These are phyloP conservation scores for Alternaria metachromatica DNA, from an alignment of 2,329 filamentous ascomycete species.

Conservation along the genomic window DNA sequence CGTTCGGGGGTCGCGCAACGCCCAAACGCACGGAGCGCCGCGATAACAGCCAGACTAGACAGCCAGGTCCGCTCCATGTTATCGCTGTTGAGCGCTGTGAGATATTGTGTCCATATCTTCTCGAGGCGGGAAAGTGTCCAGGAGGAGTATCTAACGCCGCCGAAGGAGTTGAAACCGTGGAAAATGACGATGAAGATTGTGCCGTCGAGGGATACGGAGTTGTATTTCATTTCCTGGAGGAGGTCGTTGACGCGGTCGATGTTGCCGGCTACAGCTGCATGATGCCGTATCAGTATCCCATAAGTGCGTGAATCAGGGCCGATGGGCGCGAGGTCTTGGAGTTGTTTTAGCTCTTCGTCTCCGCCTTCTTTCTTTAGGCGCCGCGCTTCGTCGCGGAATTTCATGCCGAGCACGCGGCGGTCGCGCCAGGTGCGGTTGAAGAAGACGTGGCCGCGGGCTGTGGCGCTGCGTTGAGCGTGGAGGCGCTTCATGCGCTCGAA, in stretches of 20 bases:
- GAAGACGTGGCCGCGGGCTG: slow-evolving; percentile 35
- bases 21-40: slow-evolving; percentile 63
- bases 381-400: slow-evolving; percentile 55
- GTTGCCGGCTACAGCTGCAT: slow-evolving; percentile 72
- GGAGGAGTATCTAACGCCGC: slow-evolving; percentile 66
- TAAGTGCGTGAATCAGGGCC: slow-evolving; percentile 81
- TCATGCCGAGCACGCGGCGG: slow-evolving; percentile 52
- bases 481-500: slow-evolving; percentile 83
- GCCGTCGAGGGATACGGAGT: slow-evolving; percentile 71
- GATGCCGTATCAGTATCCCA: slow-evolving; percentile 77
- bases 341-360: slow-evolving; percentile 61
- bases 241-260: slow-evolving; percentile 73
- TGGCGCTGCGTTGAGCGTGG: slow-evolving; percentile 49
- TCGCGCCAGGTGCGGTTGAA: slow-evolving; percentile 51
- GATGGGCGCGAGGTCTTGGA: slow-evolving; percentile 72
- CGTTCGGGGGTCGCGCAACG: slow-evolving; percentile 62
- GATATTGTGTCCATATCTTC: slow-evolving; percentile 36
- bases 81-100: slow-evolving; percentile 24
- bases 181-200: slow-evolving; percentile 82
- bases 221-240: slow-evolving; percentile 79
- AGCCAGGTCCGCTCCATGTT: slow-evolving; percentile 38
- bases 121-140: slow-evolving; percentile 78
- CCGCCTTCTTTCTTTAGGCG: slow-evolving; percentile 53
- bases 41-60: slow-evolving; percentile 32
- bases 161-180: slow-evolving; percentile 79